These are phyloP conservation scores for Botryotinia convoluta DNA, from an alignment of 2,329 filamentous ascomycete species.

Conservation along the genomic window DNA sequence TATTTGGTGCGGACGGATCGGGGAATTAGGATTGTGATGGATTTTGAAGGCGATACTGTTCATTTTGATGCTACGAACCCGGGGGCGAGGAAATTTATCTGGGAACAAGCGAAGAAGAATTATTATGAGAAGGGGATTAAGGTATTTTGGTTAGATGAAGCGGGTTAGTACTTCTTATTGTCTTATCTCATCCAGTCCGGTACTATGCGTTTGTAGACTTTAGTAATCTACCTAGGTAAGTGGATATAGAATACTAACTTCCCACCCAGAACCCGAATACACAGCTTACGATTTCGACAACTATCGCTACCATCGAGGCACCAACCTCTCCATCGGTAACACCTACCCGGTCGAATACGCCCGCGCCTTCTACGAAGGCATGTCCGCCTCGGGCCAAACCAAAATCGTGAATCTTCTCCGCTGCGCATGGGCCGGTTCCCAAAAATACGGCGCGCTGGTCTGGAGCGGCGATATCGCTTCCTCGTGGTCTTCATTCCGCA, in stretches of 20 bases:
- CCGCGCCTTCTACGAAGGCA: slow-evolving; percentile 58
- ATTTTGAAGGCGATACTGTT: slow-evolving; percentile 56
- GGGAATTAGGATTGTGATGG: slow-evolving; percentile 56
- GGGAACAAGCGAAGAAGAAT: slow-evolving; percentile 56
- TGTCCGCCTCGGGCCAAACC: slow-evolving; percentile 49
- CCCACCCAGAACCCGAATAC: slow-evolving; percentile 59
- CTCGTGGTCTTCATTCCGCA: slow-evolving; percentile 57
- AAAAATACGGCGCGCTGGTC: slow-evolving; percentile 63
- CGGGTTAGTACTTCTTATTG: slow-evolving; percentile 32
- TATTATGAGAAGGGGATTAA: slow-evolving; percentile 62
- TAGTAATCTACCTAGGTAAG: background rate
- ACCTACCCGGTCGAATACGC: slow-evolving; percentile 59
- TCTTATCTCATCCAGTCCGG: background rate
- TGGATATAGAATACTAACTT: background rate
- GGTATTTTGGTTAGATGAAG: slow-evolving; percentile 68
- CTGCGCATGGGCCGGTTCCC: slow-evolving; percentile 57
- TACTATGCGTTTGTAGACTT: background rate
- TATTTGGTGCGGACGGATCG: slow-evolving; percentile 59
- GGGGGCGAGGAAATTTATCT: slow-evolving; percentile 55
- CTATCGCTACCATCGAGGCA: slow-evolving; percentile 57
- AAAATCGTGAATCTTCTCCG: slow-evolving; percentile 59
- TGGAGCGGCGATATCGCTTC: slow-evolving; percentile 68
- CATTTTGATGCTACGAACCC: slow-evolving; percentile 66
- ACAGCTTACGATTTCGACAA: slow-evolving; percentile 64
- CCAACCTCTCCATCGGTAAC: slow-evolving; percentile 57